A percentile compares a stretch with the other conserved stretches of the same genome.
Evolutionary conservation across 768 basidiomycete species (phyloP).

Genomic region (Suillus bovinus): DNA sequence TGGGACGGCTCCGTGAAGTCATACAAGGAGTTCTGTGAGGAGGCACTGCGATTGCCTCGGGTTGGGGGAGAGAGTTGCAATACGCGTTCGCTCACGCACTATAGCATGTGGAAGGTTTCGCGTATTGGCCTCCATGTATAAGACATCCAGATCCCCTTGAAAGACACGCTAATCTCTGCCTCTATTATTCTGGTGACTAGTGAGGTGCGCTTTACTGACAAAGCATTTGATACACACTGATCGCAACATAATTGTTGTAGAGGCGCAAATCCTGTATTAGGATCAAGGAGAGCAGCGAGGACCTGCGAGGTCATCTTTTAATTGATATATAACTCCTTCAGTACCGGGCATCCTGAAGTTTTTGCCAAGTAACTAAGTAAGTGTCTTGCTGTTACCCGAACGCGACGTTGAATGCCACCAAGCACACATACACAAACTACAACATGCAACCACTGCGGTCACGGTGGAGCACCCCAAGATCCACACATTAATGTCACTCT

Average conservation of each 20-base stretch:
- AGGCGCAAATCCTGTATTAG: conserved; percentile 70
- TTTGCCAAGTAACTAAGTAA: too few relatives aligned
- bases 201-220: neutral
- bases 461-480: too few relatives aligned
- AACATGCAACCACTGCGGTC: too few relatives aligned
- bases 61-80: neutral
- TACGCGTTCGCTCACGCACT: conserved; percentile 53
- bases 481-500: neutral
- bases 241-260: conserved; percentile 52
- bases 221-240: conserved; percentile 45
- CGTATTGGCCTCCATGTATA: conserved; percentile 76
- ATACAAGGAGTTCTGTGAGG: conserved; percentile 76
- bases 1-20: conserved; percentile 79
- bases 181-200: conserved; percentile 48
- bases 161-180: conserved; percentile 43
- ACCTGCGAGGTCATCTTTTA: conserved; percentile 57
- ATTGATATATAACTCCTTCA: too few relatives aligned
- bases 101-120: conserved; percentile 81
- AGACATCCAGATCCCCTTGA: conserved; percentile 56
- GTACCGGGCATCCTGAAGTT: too few relatives aligned
- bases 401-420: too few relatives aligned
- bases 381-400: too few relatives aligned
- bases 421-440: too few relatives aligned
- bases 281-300: conserved; percentile 62
- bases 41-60: conserved; percentile 45